Conservation (phyloP, 495 filamentous ascomycete genomes). For the Penicillium bovifimosum region DNA sequence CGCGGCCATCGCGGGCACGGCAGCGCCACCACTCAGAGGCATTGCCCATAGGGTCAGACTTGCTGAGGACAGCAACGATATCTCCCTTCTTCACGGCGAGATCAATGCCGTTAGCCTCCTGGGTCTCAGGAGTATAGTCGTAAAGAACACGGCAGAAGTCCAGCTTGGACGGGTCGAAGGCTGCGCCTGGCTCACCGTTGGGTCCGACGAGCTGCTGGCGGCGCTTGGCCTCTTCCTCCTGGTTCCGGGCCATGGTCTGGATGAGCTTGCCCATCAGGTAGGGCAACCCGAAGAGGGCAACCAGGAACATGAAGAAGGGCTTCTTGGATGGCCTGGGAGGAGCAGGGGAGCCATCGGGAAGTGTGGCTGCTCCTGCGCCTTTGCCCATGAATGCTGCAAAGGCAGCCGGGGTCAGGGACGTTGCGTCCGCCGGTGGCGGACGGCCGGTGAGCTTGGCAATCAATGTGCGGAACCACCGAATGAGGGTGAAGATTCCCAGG, state of each 20-base stretch:
- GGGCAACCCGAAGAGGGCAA: constrained; percentile 89
- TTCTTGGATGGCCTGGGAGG: constrained; percentile 78
- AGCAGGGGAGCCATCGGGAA: constrained; percentile 51
- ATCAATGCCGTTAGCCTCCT: constrained; percentile 68
- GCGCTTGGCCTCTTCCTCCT: constrained; percentile 69
- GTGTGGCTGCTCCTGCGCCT: constrained; percentile 33
- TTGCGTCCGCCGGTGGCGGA: constrained; percentile 79
- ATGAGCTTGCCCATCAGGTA: constrained; percentile 96
- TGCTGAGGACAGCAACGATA: constrained; percentile 88
- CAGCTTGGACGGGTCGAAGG: constrained; percentile 78
- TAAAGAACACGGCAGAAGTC: constrained; percentile 93
- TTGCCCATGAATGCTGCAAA: constrained; percentile 77
- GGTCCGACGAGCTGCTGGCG: constrained; percentile 49
- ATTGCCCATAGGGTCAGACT: constrained; percentile 87
- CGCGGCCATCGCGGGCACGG: constrained; percentile 80
- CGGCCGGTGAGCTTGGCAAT: constrained; percentile 93
- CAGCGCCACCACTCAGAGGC: constrained; percentile 97
- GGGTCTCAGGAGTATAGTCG: constrained; percentile 78
- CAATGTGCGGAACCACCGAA: constrained; percentile 87
- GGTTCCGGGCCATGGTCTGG: constrained; percentile 69
- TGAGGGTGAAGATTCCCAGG: constrained; percentile 89
- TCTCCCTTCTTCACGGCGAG: constrained; percentile 92
- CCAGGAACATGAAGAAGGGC: constrained; percentile 90
- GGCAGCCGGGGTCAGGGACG: constrained; percentile 76
- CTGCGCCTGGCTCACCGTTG: constrained; percentile 42